These are phyloP conservation scores for Straminergon stramineum DNA, from an alignment of 225 moss, liverwort and hornwort species.

Conservation along the genomic window DNA sequence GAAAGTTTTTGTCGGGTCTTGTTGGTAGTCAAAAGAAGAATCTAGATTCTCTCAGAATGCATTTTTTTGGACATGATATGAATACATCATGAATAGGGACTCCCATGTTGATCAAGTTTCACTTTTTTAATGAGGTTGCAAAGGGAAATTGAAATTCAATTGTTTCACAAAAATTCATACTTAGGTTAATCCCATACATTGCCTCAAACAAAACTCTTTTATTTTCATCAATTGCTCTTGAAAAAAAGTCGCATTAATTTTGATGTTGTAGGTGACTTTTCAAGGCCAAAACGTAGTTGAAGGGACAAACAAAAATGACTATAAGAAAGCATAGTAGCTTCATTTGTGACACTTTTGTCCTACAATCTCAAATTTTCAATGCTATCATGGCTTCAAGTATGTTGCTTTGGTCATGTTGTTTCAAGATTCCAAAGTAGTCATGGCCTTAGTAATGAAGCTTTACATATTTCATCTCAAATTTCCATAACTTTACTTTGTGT, in stretches of 20 bases:
- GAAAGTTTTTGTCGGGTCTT: neutral
- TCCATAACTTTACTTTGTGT: neutral
- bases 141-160: neutral
- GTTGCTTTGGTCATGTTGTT: fast-evolving
- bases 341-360: fast-evolving
- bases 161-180: neutral
- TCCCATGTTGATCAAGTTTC: neutral
- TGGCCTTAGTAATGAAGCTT: fast-evolving
- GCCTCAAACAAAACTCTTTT: neutral
- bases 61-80: neutral
- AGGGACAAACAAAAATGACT: neutral
- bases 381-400: too few relatives aligned
- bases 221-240: fast-evolving
- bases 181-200: fast-evolving
- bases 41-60: fast-evolving
- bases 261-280: neutral
- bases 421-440: neutral
- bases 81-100: neutral
- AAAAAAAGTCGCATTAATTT: fast-evolving
- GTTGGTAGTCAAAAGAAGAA: fast-evolving
- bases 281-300: neutral
- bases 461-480: neutral
- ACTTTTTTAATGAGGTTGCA: neutral
- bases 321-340: neutral
- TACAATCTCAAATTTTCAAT: neutral